phyloP scores from a whole-genome alignment of 208 protist genomes.

The Tritrichomonas musculus region DNA sequence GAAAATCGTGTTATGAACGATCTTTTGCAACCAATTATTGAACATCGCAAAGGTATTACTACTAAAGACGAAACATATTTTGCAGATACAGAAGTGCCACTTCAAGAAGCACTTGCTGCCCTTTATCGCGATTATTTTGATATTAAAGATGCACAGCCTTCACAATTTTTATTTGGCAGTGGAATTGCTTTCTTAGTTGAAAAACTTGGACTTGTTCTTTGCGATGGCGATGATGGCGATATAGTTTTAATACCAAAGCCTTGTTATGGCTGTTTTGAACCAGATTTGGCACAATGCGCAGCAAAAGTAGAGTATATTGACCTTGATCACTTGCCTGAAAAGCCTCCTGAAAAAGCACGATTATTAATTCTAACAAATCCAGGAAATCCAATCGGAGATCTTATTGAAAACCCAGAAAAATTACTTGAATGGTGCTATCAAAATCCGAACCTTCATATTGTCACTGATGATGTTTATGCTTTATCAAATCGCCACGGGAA shows the following conservation, averaged over 20 bases:
- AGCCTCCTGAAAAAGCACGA: neutral
- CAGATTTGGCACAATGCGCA: neutral
- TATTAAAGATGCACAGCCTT: neutral
- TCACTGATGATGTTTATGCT: slow-evolving; percentile 18
- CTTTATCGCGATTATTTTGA: neutral
- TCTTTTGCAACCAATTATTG: neutral
- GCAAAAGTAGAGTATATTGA: neutral
- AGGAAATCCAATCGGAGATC: slow-evolving; percentile 7
- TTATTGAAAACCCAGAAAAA: neutral
- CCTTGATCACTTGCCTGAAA: neutral
- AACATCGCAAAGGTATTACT: neutral
- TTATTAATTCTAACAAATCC: slow-evolving; percentile 2
- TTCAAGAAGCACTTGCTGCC: neutral
- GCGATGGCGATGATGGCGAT: neutral
- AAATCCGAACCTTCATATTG: slow-evolving; percentile 20
- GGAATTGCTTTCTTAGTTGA: slow-evolving; percentile 18
- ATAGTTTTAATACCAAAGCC: neutral
- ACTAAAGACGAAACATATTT: neutral
- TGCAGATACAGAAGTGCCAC: too few relatives aligned
- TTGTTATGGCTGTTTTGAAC: slow-evolving; percentile 20
- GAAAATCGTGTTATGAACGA: neutral
- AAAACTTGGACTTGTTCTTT: neutral
- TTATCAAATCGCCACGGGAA: neutral
- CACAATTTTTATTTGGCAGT: neutral
- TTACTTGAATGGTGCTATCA: neutral